These are phyloP conservation scores for Phaffomyces thermotolerans DNA, from an alignment of 805 yeast species.

Conservation along the genomic window DNA sequence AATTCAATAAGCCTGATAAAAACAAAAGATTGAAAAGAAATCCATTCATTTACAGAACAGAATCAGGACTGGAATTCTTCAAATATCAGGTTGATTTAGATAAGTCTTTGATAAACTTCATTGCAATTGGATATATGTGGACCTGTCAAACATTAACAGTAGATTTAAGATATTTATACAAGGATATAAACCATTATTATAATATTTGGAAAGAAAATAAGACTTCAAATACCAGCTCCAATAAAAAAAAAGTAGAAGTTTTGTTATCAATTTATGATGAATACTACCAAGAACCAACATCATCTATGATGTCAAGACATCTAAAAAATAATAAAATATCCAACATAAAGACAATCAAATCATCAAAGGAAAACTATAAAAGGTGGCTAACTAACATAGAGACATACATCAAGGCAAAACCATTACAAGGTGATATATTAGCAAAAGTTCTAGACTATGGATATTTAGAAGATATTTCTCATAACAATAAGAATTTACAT, in stretches of 20 bases:
- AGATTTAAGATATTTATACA: conserved; percentile 15
- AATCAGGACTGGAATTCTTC: conserved; percentile 13
- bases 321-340: conserved; percentile 8
- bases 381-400: conserved; percentile 20
- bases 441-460: conserved; percentile 22
- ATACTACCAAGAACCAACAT: conserved; percentile 15
- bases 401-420: conserved; percentile 12
- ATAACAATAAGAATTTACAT: conserved; percentile 15
- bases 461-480: conserved; percentile 19
- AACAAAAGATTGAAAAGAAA: conserved; percentile 9
- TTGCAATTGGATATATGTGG: conserved; percentile 22
- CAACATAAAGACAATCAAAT: conserved; percentile 5
- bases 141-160: conserved; percentile 22
- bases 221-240: not conserved
- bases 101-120: conserved; percentile 8
- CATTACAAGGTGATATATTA: conserved; percentile 19
- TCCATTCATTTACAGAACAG: conserved; percentile 14
- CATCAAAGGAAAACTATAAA: conserved; percentile 11
- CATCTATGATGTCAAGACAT: conserved; percentile 16
- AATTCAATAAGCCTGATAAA: conserved; percentile 4
- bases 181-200: conserved; percentile 8
- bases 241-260: conserved; percentile 4
- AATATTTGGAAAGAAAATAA: not conserved
- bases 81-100: conserved; percentile 17
- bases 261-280: conserved; percentile 22